These are phyloP conservation scores for Picea engelmannii DNA, from an alignment of 83 land plant species.

Conservation along the genomic window DNA sequence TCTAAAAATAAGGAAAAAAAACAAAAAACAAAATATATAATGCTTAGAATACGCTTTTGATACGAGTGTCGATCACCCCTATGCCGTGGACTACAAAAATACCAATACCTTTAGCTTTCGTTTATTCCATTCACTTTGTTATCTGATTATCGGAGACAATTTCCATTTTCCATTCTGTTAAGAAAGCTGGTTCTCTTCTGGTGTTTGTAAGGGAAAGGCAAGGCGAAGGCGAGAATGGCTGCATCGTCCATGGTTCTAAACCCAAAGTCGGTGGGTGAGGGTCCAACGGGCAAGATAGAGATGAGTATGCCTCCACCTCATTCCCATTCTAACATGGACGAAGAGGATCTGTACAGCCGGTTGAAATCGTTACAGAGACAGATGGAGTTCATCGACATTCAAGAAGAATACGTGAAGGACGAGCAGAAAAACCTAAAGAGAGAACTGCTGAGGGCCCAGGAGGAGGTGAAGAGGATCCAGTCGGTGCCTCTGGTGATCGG, in stretches of 20 bases:
- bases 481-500: conserved; percentile 76
- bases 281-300: conserved; percentile 6
- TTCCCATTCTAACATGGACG: conserved; percentile 33
- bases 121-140: too few species aligned
- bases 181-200: too few species aligned
- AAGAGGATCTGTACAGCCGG: conserved; percentile 81
- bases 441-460: conserved; percentile 85
- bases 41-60: too few species aligned
- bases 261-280: conserved; percentile 18
- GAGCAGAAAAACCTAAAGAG: conserved; percentile 90
- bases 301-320: background rate
- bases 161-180: too few species aligned
- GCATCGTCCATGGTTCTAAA: conserved; percentile 40
- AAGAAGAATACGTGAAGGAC: conserved; percentile 41
- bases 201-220: too few species aligned
- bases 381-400: conserved; percentile 84
- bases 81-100: too few species aligned
- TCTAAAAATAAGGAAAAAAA: too few species aligned
- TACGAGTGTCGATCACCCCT: too few species aligned
- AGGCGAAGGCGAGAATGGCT: conserved; percentile 19
- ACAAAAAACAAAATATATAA: too few species aligned
- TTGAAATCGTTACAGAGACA: conserved; percentile 75
- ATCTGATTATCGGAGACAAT: too few species aligned
- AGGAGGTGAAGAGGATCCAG: conserved; percentile 95
- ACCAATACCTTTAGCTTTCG: too few species aligned